A percentile compares a stretch with the other conserved stretches of the same genome.
phyloP scores from a whole-genome alignment of 2,329 filamentous ascomycete species.

The Arthrobotrys entomopaga region DNA sequence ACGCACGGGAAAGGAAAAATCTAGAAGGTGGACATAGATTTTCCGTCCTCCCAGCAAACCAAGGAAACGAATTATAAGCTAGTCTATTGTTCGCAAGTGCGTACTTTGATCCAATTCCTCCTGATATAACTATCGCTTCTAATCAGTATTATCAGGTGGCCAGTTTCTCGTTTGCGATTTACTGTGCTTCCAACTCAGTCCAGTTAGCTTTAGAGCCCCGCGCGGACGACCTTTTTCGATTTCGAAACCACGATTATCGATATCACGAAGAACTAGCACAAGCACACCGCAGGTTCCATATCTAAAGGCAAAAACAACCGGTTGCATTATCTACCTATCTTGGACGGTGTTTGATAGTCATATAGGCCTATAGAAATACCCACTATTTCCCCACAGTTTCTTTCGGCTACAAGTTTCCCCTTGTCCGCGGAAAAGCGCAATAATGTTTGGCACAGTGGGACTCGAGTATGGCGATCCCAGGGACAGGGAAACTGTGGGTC shows the following conservation, averaged over 20 bases:
- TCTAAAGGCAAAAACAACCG: background rate
- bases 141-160: constrained; percentile 20
- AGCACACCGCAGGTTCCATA: background rate
- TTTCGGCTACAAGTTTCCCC: constrained; percentile 9
- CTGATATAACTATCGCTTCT: constrained; percentile 23
- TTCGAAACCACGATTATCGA: constrained; percentile 7
- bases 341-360: constrained; percentile 13
- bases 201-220: background rate
- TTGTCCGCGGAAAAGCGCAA: constrained; percentile 28
- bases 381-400: constrained; percentile 2
- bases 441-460: constrained; percentile 49
- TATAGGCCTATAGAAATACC: constrained; percentile 1
- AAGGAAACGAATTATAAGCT: constrained; percentile 15
- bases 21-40: constrained; percentile 42
- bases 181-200: no score
- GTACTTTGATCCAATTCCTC: constrained; percentile 13
- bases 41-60: constrained; percentile 28
- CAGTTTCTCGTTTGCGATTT: background rate
- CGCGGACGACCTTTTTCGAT: constrained; percentile 1
- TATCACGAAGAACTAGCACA: constrained; percentile 15
- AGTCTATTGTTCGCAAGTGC: constrained; percentile 34
- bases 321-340: constrained; percentile 2
- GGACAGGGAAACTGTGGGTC: constrained; percentile 52
- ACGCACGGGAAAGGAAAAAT: constrained; percentile 24
- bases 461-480: constrained; percentile 54